Evolutionary conservation across 805 yeast species (phyloP).

Genomic region (Candida piceae): DNA sequence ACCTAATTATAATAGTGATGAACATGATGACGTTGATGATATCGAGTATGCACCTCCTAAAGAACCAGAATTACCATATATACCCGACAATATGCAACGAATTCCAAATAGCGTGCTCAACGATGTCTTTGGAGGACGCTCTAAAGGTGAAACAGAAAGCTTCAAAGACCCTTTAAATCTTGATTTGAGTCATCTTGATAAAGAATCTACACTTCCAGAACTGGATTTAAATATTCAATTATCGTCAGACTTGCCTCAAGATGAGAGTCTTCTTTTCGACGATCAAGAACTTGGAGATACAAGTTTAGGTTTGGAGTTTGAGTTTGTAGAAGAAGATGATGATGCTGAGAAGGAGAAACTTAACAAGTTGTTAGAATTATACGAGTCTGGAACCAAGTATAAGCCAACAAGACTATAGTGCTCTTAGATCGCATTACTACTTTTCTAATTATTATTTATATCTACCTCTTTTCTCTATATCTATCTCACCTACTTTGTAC

Average conservation of each 20-base stretch:
- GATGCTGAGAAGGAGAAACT: conserved; percentile 17
- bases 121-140: conserved; percentile 23
- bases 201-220: not conserved
- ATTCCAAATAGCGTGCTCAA: conserved; percentile 28
- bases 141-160: conserved; percentile 1
- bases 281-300: too few relatives aligned
- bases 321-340: conserved; percentile 23
- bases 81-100: conserved; percentile 42
- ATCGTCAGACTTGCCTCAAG: too few relatives aligned
- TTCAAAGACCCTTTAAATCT: conserved; percentile 23
- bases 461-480: not conserved
- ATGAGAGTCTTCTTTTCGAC: too few relatives aligned
- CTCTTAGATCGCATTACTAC: not conserved
- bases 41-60: conserved; percentile 45
- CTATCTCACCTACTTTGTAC: too few relatives aligned
- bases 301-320: conserved; percentile 19
- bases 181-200: conserved; percentile 15
- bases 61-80: conserved; percentile 34
- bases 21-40: conserved; percentile 26
- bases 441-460: not conserved
- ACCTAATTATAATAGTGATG: conserved; percentile 8
- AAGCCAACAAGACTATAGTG: conserved; percentile 19
- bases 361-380: conserved; percentile 16
- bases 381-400: conserved; percentile 16
- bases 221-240: not conserved